Conservation (phyloP, 169 alveolate species). For the Eimeria necatrix region DNA sequence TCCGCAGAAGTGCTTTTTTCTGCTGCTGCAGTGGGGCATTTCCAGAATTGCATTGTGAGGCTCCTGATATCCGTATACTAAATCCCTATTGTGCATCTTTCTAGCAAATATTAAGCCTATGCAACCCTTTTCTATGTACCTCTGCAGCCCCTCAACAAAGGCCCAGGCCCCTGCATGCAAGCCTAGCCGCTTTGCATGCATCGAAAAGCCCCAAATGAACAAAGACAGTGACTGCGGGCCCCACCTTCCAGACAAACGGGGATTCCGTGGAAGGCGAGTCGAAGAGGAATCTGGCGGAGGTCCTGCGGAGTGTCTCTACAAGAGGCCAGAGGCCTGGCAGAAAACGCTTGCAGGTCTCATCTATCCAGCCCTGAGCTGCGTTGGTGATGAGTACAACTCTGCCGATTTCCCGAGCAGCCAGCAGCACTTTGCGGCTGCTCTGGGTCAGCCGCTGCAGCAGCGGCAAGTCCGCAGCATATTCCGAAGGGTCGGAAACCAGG, state of each 20-base stretch:
- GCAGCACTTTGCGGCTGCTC: slow-evolving; percentile 22
- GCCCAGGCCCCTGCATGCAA: neutral
- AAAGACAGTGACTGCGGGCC: neutral
- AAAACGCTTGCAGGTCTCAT: slow-evolving; percentile 56
- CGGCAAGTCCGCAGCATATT: neutral
- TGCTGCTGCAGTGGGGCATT: neutral
- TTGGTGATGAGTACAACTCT: slow-evolving; percentile 65
- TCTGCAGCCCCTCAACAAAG: neutral
- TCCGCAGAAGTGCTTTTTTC: neutral
- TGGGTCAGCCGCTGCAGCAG: neutral
- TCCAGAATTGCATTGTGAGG: no score
- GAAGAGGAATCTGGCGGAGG: slow-evolving; percentile 49
- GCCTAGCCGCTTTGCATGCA: neutral
- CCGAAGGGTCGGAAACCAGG: neutral
- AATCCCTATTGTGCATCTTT: no score
- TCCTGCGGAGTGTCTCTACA: neutral
- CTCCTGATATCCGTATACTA: no score
- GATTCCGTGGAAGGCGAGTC: slow-evolving; percentile 1
- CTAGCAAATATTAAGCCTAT: no score
- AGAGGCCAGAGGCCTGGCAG: slow-evolving; percentile 42
- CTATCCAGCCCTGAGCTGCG: slow-evolving; percentile 72
- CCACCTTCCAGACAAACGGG: slow-evolving; percentile 60
- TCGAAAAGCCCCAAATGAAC: neutral
- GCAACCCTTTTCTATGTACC: no score
- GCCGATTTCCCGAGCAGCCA: slow-evolving; percentile 1